Evolutionary conservation across 768 basidiomycete species (phyloP).

Genomic region (Tylopilus plumbeoviolaceoides): DNA sequence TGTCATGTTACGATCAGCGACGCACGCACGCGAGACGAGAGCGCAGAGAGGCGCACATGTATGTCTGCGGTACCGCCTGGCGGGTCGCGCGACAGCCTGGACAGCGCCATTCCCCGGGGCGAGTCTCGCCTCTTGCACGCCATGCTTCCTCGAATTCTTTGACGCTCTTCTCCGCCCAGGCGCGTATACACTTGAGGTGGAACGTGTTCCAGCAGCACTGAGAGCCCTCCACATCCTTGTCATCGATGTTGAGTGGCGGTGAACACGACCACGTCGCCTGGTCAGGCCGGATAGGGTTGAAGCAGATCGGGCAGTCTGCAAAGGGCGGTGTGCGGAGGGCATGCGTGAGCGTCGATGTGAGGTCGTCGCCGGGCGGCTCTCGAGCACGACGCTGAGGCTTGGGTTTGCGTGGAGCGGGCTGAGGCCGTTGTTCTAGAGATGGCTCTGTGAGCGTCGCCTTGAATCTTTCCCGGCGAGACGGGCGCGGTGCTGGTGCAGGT

Average conservation of each 20-base stretch:
- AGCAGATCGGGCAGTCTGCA: slow-evolving; percentile 82
- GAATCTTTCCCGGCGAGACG: slow-evolving; percentile 35
- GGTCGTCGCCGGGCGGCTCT: slow-evolving; percentile 46
- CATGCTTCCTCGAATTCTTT: slow-evolving; percentile 71
- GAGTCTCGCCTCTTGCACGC: slow-evolving; percentile 64
- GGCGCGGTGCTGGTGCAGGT: slow-evolving; percentile 7
- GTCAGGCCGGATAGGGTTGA: slow-evolving; percentile 69
- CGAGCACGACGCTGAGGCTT: slow-evolving; percentile 6
- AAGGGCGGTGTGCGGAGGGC: slow-evolving; percentile 67
- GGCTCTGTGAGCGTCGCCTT: slow-evolving; percentile 33
- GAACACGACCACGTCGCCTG: slow-evolving; percentile 89
- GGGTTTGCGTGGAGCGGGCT: slow-evolving; percentile 1
- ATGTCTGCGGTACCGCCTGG: slow-evolving; percentile 57
- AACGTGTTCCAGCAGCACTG: slow-evolving; percentile 89
- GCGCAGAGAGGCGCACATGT: slow-evolving; percentile 41
- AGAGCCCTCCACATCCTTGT: slow-evolving; percentile 22
- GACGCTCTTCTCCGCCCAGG: slow-evolving; percentile 84
- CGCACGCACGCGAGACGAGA: not conserved
- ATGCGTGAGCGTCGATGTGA: slow-evolving; percentile 69
- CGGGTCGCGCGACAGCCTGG: slow-evolving; percentile 88
- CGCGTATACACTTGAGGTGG: slow-evolving; percentile 83
- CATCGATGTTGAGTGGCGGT: slow-evolving; percentile 34
- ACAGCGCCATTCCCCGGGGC: slow-evolving; percentile 83
- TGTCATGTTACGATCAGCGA: not conserved
- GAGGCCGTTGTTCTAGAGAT: not conserved